These are phyloP conservation scores for Grosmannia clavigera DNA, from an alignment of 2,329 filamentous ascomycete genomes.

Conservation along the genomic window DNA sequence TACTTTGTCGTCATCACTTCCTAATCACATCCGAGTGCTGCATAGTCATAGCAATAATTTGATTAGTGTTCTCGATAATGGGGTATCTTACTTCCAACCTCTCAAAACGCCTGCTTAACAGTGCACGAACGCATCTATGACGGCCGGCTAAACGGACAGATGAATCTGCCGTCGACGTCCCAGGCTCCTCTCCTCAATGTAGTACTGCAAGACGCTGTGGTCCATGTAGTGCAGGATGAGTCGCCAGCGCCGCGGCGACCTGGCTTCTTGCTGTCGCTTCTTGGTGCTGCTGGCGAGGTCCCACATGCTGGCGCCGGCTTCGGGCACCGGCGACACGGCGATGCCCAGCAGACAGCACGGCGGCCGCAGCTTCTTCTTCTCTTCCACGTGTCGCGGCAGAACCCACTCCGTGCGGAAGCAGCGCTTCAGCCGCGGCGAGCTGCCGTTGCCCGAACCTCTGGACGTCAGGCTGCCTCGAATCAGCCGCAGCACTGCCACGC, in stretches of 20 bases:
- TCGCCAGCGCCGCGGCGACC: slow-evolving; percentile 41
- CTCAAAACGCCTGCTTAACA: too few species aligned
- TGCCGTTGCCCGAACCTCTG: not conserved
- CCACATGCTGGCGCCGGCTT: slow-evolving; percentile 18
- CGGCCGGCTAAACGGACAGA: not conserved
- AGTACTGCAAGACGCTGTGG: slow-evolving; percentile 58
- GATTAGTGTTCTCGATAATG: too few species aligned
- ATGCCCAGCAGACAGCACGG: slow-evolving; percentile 51
- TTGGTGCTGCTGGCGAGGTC: slow-evolving; percentile 8
- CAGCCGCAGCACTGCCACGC: slow-evolving; percentile 48
- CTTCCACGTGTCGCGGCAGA: slow-evolving; percentile 34
- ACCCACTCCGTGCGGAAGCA: slow-evolving; percentile 42
- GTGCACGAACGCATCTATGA: too few species aligned
- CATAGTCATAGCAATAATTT: too few species aligned
- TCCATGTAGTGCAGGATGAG: slow-evolving; percentile 62
- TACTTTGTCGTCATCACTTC: too few species aligned
- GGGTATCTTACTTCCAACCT: too few species aligned
- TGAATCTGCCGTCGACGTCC: not conserved
- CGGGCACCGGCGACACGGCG: slow-evolving; percentile 52
- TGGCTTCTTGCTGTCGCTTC: slow-evolving; percentile 5
- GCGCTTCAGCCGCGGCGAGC: not conserved
- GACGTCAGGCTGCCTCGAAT: slow-evolving; percentile 28
- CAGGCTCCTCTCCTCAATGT: slow-evolving; percentile 29
- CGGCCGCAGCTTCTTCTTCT: slow-evolving; percentile 29
- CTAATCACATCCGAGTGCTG: too few species aligned